Evolutionary conservation across 1,139 yeast genomes (phyloP).

Genomic region (Geotrichum candidum): DNA sequence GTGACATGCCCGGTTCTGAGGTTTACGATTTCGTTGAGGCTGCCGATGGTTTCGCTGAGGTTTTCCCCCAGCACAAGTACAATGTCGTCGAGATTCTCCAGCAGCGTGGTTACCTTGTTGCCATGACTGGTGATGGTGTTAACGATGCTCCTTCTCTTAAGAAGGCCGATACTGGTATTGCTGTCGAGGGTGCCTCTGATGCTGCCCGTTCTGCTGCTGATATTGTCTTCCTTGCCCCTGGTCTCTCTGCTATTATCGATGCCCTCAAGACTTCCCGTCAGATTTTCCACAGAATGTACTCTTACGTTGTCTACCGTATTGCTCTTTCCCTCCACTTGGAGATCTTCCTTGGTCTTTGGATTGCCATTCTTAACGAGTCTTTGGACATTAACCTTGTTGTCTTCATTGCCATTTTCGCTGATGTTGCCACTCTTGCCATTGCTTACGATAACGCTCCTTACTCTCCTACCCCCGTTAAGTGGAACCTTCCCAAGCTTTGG

Average conservation of each 20-base stretch:
- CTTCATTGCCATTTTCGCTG: slow-evolving; percentile 71
- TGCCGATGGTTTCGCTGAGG: slow-evolving; percentile 79
- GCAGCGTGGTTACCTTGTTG: slow-evolving; percentile 70
- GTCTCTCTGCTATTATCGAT: slow-evolving; percentile 72
- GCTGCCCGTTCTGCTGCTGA: slow-evolving; percentile 79
- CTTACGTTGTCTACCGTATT: slow-evolving; percentile 74
- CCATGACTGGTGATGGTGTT: slow-evolving; percentile 82
- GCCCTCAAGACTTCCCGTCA: slow-evolving; percentile 73
- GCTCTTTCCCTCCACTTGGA: slow-evolving; percentile 70
- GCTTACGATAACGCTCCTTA: slow-evolving; percentile 90
- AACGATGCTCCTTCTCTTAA: slow-evolving; percentile 75
- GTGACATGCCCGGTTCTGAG: slow-evolving; percentile 68
- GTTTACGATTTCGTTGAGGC: slow-evolving; percentile 72
- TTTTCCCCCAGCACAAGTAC: slow-evolving; percentile 77
- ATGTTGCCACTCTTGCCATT: slow-evolving; percentile 71
- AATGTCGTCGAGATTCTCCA: slow-evolving; percentile 73
- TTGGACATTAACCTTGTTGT: slow-evolving; percentile 64
- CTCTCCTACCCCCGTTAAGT: slow-evolving; percentile 94
- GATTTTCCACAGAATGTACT: slow-evolving; percentile 78
- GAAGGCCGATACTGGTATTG: slow-evolving; percentile 78
- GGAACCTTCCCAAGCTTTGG: slow-evolving; percentile 90
- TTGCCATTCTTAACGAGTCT: slow-evolving; percentile 62
- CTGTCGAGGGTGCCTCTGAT: slow-evolving; percentile 77
- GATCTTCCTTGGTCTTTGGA: slow-evolving; percentile 66
- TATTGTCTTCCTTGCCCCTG: slow-evolving; percentile 74